Evolutionary conservation across 495 filamentous ascomycete genomes (phyloP), one percentile per base, ranked within the genome.

Genomic region (Penicillium antarcticum): DNA sequence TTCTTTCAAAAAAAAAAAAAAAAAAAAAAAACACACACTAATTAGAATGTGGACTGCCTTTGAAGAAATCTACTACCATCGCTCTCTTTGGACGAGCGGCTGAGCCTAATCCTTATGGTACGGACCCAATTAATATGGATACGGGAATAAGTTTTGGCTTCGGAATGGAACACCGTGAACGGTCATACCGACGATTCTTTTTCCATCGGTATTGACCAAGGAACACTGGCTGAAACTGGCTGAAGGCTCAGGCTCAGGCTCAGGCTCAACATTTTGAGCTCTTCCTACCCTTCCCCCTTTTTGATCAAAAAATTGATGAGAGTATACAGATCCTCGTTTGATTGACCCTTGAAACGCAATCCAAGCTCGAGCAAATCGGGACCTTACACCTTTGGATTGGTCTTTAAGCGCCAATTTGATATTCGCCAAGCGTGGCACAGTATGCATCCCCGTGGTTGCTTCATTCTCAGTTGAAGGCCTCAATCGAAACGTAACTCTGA

Each of bases 1-100:
- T 86, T 3, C 64, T 90, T 12, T 70, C 89, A 16, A 89, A 88
- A n/a, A n/a, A n/a, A n/a, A n/a, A n/a, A n/a, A n/a, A n/a, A n/a
- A n/a, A n/a, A n/a, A n/a, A n/a, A n/a, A n/a, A n/a, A n/a, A n/a
- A n/a, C n/a, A n/a, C n/a, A n/a, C n/a, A n/a, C n/a, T n/a, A n/a
- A n/a, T n/a, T n/a, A n/a, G n/a, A n/a, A n/a, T n/a, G 64, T 56
- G 64, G 79, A 12, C 68, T 90, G 3, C 87, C 87, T 1, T 53
- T 90, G 1, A 70, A 76, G 16, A 76, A 75, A 13, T 75, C 74
- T 2, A 61, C 67, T 18, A 74, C 73, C 9, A 62, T 89, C 46
- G 79, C 75, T 16, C 68, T 90, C 21, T 87, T 87, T 52, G 87
- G 87, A 16, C 79, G 75, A 26, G 85, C 86, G 52, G 84, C 84